Base-by-base conservation (phyloP, 148 eudicot species). In the Cornus controversa region DNA sequence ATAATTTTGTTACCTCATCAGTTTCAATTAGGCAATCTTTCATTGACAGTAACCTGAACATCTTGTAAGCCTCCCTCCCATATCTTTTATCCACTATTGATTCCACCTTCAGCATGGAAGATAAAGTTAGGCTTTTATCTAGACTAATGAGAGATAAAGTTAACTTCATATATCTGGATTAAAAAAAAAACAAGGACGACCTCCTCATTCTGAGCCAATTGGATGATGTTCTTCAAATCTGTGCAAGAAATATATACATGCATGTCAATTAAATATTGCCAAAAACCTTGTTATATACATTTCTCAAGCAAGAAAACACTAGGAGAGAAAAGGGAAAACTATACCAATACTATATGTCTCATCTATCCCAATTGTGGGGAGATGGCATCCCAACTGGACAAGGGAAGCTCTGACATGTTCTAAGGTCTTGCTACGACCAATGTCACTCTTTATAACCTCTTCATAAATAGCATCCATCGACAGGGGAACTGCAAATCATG, bases 11-110 rank as follows among this genome's bases (percentile, higher is more conserved):
- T 87, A 95, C 99, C 97, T 84, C 89, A 78, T 85, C 91, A 66
- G 94, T 93, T 80, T 95, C 94, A 79, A 91, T 54, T 37, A 83
- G 53, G 54, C 81, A 84, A 53, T 85, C 93, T 69, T 71, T 80
- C 75, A 74, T 79, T 10, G 87, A 78, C 80, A 93, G 84, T 69
- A 90, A 74, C 84, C 96, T 90, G 84, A 93, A 95, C 29, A 95
- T 90, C 85, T 91, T 90, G 82, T 86, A 89, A 77, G 97, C 97
- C 63, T 89, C 91, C 78, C 65, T 81, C 25, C 92, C 99, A 79
- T 91, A 91, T 82, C 90, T 91, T 85, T 79, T 95, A 79, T 89
- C 73, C 73, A 96, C 89, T 78, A 96, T 87, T 75, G 93, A 91
- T 78, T 93, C 98, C 66, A 93, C 92, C 99, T 96, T 84, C 77